Base-by-base conservation (phyloP, 2,329 filamentous ascomycete species). In the Colletotrichum aenigma region DNA sequence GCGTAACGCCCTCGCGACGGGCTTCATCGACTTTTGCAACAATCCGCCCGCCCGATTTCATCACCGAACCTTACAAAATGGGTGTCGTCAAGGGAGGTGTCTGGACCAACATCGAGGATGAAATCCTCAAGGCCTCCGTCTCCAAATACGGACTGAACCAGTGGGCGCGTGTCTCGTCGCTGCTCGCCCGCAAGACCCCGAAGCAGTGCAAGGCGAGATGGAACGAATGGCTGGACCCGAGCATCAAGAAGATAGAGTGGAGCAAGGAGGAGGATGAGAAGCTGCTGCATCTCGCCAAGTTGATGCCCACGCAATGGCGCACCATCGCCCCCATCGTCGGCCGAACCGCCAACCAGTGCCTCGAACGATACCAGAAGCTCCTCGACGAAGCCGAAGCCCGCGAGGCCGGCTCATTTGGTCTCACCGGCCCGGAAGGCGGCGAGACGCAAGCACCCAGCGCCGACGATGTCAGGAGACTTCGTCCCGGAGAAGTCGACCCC, bases 171-270 rank as follows among this genome's bases (percentile, higher is more conserved):
- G 97, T 98, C 78, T 98, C 97, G 71, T 98, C 97, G 74, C 92
- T 99, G 78, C 93, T 99, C 79, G 96, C 96, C 83, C 95, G 97
- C 82, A 99, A 99, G 86, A 98, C 97, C 36, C 93, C 97, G 67
- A 99, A 99, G 88, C 97, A 99, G 88, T 99, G 97, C 92, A 99
- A 99, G 88, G 96, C 97, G 76, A 91, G 97, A 87, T 99, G 97
- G 97, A 93, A 94, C 84, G 96, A 99, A 90, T 99, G 97, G 96
- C 91, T 99, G 79, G 97, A 99, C 83, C 97, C 97, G 24, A 95
- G 95, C 83, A 98, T 99, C 88, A 95, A 96, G 82, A 99, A 99
- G 89, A 97, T 98, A 80, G 97, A 99, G 87, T 99, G 97, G 96
- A 98, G 95, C 83, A 95, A 97, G 82, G 97, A 99, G 86, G 97